Conservation (phyloP, 257 asterid genomes). For the Solanum piurae region DNA sequence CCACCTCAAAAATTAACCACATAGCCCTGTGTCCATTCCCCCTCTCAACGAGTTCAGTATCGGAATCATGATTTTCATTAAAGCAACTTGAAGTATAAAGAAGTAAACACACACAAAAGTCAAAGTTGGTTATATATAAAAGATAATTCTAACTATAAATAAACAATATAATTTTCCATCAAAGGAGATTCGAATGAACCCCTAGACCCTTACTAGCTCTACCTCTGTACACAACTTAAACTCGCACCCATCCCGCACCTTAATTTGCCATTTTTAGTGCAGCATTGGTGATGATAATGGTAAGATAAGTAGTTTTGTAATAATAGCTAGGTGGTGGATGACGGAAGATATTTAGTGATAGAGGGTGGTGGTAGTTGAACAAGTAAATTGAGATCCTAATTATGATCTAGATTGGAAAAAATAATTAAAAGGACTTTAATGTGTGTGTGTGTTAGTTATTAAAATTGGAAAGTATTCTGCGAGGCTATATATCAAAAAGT, state of each 20-base stretch:
- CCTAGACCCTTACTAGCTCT: background rate
- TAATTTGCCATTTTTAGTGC: background rate
- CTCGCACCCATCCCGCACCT: background rate
- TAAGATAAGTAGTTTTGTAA: background rate
- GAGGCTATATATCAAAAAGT: background rate
- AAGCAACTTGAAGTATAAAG: too few relatives aligned
- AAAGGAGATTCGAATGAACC: too few relatives aligned
- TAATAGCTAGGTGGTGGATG: background rate
- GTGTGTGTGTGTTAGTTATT: background rate
- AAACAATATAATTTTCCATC: too few relatives aligned
- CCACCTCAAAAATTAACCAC: background rate
- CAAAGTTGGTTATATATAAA: too few relatives aligned
- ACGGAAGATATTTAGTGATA: background rate
- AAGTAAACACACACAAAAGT: too few relatives aligned
- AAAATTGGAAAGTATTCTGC: background rate
- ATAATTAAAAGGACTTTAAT: background rate
- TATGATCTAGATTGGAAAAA: background rate
- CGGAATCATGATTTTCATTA: too few relatives aligned
- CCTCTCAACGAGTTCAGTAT: too few relatives aligned
- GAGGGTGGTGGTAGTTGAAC: background rate
- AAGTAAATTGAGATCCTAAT: background rate
- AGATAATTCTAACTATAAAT: too few relatives aligned
- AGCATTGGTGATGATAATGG: background rate
- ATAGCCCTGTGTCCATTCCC: too few relatives aligned
- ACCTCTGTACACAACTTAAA: background rate